phyloP scores from a whole-genome alignment of 176 grass and related monocot species.

The Carex littledalei region DNA sequence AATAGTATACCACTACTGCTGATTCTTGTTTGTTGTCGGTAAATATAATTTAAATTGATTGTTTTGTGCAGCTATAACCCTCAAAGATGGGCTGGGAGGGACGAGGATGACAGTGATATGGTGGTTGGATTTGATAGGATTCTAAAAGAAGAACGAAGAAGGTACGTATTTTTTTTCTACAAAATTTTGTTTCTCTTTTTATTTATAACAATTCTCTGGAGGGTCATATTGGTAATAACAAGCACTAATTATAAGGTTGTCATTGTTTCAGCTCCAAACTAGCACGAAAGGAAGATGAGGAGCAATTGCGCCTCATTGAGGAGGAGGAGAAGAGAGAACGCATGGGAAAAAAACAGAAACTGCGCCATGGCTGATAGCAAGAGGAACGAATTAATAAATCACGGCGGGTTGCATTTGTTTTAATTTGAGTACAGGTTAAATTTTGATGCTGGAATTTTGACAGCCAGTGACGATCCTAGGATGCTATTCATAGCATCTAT shows the following conservation, averaged over 20 bases:
- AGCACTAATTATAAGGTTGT: not conserved
- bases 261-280: slow-evolving; percentile 42
- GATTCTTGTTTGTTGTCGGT: not conserved
- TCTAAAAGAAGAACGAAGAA: slow-evolving; percentile 66
- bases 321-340: slow-evolving; percentile 45
- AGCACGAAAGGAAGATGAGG: slow-evolving; percentile 60
- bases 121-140: slow-evolving; percentile 57
- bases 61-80: slow-evolving; percentile 65
- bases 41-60: not conserved
- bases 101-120: slow-evolving; percentile 73
- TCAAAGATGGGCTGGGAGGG: slow-evolving; percentile 35
- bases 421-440: not conserved
- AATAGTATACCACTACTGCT: not conserved
- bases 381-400: not conserved
- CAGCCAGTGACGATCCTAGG: not conserved
- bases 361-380: slow-evolving; percentile 16
- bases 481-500: not conserved
- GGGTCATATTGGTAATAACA: not conserved
- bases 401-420: not conserved
- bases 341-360: slow-evolving; percentile 39
- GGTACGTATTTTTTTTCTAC: slow-evolving; percentile 26
- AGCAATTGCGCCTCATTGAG: slow-evolving; percentile 51
- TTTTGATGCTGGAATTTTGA: not conserved
- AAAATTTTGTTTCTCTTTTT: not conserved
- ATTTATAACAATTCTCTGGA: not conserved